Evolutionary conservation across 2,329 filamentous ascomycete species (phyloP), one percentile per base, ranked within the genome.

Genomic region (Microcera coccophila): DNA sequence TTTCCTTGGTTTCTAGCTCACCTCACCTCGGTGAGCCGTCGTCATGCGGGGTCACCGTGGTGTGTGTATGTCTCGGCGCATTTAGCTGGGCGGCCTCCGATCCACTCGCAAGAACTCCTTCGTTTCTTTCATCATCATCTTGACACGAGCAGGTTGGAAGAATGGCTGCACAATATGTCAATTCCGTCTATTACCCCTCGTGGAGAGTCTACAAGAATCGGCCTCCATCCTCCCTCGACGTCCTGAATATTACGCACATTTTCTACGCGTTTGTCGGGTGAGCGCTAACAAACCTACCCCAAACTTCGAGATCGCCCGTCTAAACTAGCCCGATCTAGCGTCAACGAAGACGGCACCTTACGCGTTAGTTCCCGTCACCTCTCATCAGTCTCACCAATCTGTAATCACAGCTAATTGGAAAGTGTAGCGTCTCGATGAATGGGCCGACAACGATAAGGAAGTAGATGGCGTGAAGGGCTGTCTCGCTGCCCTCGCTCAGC

Each of bases 231-330:
- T 74, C 71, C 4, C 58, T 84, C 40, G 73, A 76, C 41, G 62
- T 78, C 49, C 68, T 72, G 29, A 72, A 73, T 42, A 72, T 83
- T 44, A 82, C 81, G 5, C 81, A 84, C 55, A 67, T 83, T 7
- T 81, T 82, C 54, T 84, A 84, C 54, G 77, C 81, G 17, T 84
- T 84, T 70, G 75, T 79, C 44, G 76, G 66, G 67, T 67, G 50
- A 45, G 59, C 42, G 14, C 29, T 21, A 31, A 19, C 14, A 14
- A 20, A 12, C 22, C 31, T 20, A 17, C 26, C 17, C 18, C 16
- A 10, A 37, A 14, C 28, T 35, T 21, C 28, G 12, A 20, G 14
- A 43, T 4, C 1, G 16, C 12, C 2, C 14, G 32, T n/a, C n/a
- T 22, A 16, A 17, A 19, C 53, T 57, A 40, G 60, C 18, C 1